Evolutionary conservation across 169 alveolate species (phyloP).

Genomic region (Plasmodium falciparum): DNA sequence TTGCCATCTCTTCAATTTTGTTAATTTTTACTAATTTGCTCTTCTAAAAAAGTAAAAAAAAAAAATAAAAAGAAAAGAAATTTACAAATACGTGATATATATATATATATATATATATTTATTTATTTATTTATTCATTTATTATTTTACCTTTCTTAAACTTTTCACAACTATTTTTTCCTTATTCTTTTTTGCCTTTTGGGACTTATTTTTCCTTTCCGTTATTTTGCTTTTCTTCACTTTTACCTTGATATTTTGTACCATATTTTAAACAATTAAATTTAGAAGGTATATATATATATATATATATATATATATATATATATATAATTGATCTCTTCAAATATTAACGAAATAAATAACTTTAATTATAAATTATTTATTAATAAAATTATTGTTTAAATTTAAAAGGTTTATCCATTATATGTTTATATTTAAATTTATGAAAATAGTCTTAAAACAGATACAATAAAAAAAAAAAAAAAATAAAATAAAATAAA

Average conservation of each 20-base stretch:
- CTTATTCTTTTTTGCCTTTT: conserved; percentile 45
- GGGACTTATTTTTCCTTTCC: conserved; percentile 67
- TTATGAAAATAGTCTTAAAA: too few species aligned
- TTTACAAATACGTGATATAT: neutral
- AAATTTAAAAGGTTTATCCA: too few species aligned
- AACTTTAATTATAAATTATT: too few species aligned
- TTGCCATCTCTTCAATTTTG: conserved; percentile 69
- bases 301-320: too few species aligned
- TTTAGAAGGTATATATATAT: too few species aligned
- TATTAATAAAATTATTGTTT: too few species aligned
- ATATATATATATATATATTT: neutral
- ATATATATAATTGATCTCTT: too few species aligned
- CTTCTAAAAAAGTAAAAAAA: conserved; percentile 20
- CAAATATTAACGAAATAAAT: too few species aligned
- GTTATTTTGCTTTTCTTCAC: conserved; percentile 52
- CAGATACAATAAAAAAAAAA: too few species aligned
- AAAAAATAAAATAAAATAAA: too few species aligned
- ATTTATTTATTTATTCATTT: neutral
- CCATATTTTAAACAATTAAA: conserved; percentile 19
- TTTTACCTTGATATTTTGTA: conserved; percentile 59
- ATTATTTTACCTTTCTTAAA: conserved; percentile 57
- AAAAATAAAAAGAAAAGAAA: neutral
- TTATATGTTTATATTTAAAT: too few species aligned
- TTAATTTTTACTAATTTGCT: conserved; percentile 57
- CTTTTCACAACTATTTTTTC: conserved; percentile 59